Percentiles rank a stretch among this genome's conserved stretches.
These are phyloP conservation scores for Sugiyamaella chiloensis DNA, from an alignment of 805 yeast genomes.

Conservation along the genomic window DNA sequence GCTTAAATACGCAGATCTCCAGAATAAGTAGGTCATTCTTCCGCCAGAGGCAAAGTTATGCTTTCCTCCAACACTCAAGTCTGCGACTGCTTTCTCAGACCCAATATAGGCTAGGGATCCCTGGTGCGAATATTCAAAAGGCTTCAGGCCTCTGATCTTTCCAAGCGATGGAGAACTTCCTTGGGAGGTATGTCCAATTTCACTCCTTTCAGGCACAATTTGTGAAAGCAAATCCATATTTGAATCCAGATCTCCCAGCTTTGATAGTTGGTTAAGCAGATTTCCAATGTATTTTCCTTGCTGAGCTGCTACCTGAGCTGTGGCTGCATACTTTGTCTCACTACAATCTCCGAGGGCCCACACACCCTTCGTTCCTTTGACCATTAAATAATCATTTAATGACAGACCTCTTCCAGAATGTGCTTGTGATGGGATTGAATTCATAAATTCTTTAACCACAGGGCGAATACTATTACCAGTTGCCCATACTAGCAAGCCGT, in stretches of 20 bases:
- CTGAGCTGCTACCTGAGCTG: constrained; percentile 97
- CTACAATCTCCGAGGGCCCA: constrained; percentile 96
- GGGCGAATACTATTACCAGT: constrained; percentile 92
- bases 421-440: constrained; percentile 64
- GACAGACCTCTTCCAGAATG: constrained; percentile 87
- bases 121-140: constrained; percentile 80
- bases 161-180: constrained; percentile 40
- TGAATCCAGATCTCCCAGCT: constrained; percentile 33
- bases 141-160: constrained; percentile 36
- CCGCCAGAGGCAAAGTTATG: constrained; percentile 84
- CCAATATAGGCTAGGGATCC: constrained; percentile 96
- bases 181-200: constrained; percentile 45
- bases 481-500: constrained; percentile 95
- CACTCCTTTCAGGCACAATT: constrained; percentile 31
- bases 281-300: constrained; percentile 80
- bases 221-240: constrained; percentile 40
- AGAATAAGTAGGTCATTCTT: constrained; percentile 80
- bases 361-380: constrained; percentile 78
- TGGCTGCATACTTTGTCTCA: constrained; percentile 82
- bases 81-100: constrained; percentile 87
- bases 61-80: constrained; percentile 57
- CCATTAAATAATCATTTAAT: constrained; percentile 75
- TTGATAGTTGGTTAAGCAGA: constrained; percentile 55
- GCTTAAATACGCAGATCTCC: constrained; percentile 91
- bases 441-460: constrained; percentile 62